Conservation (phyloP, 495 filamentous ascomycete species). For the Daldinia childiae region DNA sequence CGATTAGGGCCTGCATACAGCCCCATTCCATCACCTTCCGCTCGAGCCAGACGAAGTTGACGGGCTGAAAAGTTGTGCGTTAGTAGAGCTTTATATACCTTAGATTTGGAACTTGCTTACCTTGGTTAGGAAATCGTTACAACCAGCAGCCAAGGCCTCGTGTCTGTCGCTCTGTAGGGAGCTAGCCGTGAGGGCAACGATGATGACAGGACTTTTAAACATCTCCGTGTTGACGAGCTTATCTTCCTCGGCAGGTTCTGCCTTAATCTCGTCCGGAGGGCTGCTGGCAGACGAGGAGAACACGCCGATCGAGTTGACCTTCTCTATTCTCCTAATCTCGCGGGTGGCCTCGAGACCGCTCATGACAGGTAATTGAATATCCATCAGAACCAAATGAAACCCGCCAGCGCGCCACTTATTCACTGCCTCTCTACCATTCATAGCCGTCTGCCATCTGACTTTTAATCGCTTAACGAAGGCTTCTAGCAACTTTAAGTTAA, state of each 20-base stretch:
- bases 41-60: conserved; percentile 97
- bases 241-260: conserved; percentile 66
- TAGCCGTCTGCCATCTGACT: conserved; percentile 96
- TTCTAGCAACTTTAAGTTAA: conserved; percentile 92
- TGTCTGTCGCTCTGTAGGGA: conserved; percentile 93
- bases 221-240: conserved; percentile 73
- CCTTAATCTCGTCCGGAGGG: conserved; percentile 49
- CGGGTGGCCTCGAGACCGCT: conserved; percentile 95
- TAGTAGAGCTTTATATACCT: conserved; percentile 7
- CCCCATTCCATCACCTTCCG: conserved; percentile 99
- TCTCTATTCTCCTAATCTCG: conserved; percentile 90
- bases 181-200: conserved; percentile 94
- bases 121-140: conserved; percentile 99
- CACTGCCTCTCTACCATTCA: conserved; percentile 92
- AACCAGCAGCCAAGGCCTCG: conserved; percentile 93
- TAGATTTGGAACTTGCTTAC: conserved; percentile 57
- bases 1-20: conserved; percentile 98
- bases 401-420: conserved; percentile 91
- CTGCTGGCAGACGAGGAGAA: conserved; percentile 65
- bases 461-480: conserved; percentile 97
- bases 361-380: conserved; percentile 98
- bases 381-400: conserved; percentile 98
- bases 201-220: conserved; percentile 97
- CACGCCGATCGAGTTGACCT: conserved; percentile 88
- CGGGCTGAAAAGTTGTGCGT: conserved; percentile 67